Percentiles rank a stretch among this genome's conserved stretches.
Conservation (phyloP, 176 grass and related monocot species). For the Aegilops umbellulata region DNA sequence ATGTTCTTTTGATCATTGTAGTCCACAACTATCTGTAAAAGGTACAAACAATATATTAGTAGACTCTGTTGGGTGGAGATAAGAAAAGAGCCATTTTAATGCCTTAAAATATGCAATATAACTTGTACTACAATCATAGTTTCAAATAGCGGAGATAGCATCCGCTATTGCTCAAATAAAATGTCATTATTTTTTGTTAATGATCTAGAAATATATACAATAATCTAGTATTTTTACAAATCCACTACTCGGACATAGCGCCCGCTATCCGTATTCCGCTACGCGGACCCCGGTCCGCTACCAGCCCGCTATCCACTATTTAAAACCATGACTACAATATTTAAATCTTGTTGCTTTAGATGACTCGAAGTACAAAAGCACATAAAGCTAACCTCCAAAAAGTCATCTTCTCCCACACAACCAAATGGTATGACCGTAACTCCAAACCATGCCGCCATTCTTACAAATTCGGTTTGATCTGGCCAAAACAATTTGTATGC, state of each 20-base stretch:
- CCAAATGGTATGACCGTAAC: conserved; percentile 91
- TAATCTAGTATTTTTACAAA: no score
- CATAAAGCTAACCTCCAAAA: conserved; percentile 60
- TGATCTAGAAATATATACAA: no score
- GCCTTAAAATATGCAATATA: background rate
- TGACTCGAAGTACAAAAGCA: background rate
- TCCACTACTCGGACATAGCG: no score
- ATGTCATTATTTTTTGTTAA: no score
- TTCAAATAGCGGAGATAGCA: no score
- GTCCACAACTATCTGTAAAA: conserved; percentile 70
- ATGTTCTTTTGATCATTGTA: conserved; percentile 84
- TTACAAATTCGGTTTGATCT: conserved; percentile 83
- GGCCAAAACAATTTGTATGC: conserved; percentile 88
- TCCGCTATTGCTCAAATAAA: no score
- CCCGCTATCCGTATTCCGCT: no score
- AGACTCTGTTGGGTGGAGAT: background rate
- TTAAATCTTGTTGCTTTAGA: background rate
- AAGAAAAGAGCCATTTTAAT: background rate
- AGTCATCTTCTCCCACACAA: conserved; percentile 85
- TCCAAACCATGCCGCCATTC: conserved; percentile 87
- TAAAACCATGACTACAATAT: background rate
- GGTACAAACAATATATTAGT: background rate
- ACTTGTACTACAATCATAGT: background rate
- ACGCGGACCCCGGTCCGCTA: no score
- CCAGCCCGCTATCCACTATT: no score